These are phyloP conservation scores for Populus tremula DNA, from an alignment of 345 rosid genomes.

Conservation along the genomic window DNA sequence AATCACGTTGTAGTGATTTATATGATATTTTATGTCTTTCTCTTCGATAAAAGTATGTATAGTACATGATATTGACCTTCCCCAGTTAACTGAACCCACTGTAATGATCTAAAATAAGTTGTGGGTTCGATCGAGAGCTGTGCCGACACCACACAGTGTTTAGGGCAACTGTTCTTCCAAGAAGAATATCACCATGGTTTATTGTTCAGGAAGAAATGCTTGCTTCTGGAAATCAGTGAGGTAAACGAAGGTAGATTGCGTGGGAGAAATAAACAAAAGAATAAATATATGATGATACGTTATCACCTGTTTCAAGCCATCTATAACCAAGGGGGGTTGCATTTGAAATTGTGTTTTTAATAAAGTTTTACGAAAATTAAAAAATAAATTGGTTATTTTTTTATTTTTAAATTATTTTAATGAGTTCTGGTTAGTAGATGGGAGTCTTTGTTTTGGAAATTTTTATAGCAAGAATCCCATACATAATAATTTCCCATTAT, in stretches of 20 bases:
- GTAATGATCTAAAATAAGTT: neutral
- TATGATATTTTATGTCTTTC: neutral
- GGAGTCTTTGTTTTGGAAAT: neutral
- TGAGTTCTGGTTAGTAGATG: too few relatives aligned
- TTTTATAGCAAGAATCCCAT: too few relatives aligned
- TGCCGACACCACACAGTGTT: neutral
- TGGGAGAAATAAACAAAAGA: neutral
- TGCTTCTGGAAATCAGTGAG: neutral
- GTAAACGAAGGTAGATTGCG: neutral
- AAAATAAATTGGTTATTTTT: too few relatives aligned
- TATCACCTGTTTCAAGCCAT: neutral
- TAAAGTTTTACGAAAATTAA: too few relatives aligned
- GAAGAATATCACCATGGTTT: neutral
- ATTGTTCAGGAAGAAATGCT: neutral
- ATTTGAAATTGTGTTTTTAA: too few relatives aligned
- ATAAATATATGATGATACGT: neutral
- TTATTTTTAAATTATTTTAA: too few relatives aligned
- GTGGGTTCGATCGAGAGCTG: neutral
- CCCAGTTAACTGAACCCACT: neutral
- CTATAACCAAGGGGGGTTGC: too few relatives aligned
- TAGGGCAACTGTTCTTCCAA: neutral
- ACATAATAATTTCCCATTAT: too few relatives aligned
- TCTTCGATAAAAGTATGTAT: neutral
- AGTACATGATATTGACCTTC: neutral
- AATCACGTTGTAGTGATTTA: neutral